Base-by-base conservation (phyloP, 257 asterid species). In the Linderniella brevidens region DNA sequence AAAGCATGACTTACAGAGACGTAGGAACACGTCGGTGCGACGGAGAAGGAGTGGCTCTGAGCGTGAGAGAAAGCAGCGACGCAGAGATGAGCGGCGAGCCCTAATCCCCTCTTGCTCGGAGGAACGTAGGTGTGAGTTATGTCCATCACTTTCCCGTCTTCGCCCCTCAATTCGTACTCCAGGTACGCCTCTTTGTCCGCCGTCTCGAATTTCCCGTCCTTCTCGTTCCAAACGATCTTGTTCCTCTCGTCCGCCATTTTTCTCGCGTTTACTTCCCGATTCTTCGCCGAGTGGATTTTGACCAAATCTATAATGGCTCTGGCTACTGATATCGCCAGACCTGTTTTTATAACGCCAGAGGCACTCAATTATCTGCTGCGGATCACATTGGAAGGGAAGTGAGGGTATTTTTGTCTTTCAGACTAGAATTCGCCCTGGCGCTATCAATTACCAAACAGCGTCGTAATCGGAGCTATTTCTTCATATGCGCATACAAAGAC, bases 21-120 rank as follows among this genome's bases (percentile, higher is more conserved):
- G 25, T 88, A 88, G 43, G 97, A 83, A 78, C 97, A 83, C 35
- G 93, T 49, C 46, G 97, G 95, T 16, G 83, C 62, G 68, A 87
- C 61, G 50, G 73, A 60, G 8, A 78, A 58, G 38, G 77, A 55
- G 49, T 67, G 75, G 12, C 68, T 44, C 17, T 60, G 79, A 46
- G 97, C 93, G 29, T 88, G 92, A 17, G 80, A 49, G 40, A 83
- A 80, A 52, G 97, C 97, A 40, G 95, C 86, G 62, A 65, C 70
- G 53, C 92, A 80, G 61, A 87, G 86, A 17, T 62, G 70, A 45
- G 86, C 56, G 50, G 95, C 97, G 32, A 88, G 77, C 39, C 95
- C 95, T 20, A 71, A 61, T 29, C 97, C 95, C 46, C 97, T 82
- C 77, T 87, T 87, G 71, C 72, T 57, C 0, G 74, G 68, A 0